phyloP scores from a whole-genome alignment of 2,329 filamentous ascomycete genomes.

The Aspergillus sclerotialis region DNA sequence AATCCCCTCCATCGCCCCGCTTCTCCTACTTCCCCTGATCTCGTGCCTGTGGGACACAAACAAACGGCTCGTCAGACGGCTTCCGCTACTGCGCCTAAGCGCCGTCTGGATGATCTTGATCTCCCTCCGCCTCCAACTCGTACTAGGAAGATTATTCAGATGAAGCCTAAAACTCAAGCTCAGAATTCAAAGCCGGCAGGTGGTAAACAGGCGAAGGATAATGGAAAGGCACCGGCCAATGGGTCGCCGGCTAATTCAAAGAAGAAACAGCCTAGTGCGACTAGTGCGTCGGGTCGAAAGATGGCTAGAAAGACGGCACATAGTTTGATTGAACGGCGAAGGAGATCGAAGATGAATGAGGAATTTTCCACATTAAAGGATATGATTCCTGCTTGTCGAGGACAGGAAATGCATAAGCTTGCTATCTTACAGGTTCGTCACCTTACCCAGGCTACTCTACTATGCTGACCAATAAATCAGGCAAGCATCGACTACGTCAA shows the following conservation, averaged over 20 bases:
- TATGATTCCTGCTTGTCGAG: conserved; percentile 93
- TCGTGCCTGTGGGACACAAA: conserved; percentile 14
- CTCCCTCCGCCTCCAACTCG: conserved; percentile 88
- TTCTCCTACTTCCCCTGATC: conserved; percentile 28
- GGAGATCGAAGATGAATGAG: conserved; percentile 97
- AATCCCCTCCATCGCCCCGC: conserved; percentile 21
- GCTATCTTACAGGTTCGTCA: conserved; percentile 75
- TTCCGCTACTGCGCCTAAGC: conserved; percentile 25
- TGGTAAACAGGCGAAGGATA: conserved; percentile 17
- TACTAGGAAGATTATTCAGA: conserved; percentile 94
- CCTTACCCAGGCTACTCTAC: conserved; percentile 4
- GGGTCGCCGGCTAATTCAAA: conserved; percentile 45
- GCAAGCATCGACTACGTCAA: conserved; percentile 94
- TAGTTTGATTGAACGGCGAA: conserved; percentile 81
- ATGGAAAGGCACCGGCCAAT: conserved; percentile 11
- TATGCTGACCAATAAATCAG: conserved; percentile 38
- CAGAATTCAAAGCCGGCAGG: conserved; percentile 27
- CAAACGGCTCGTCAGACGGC: conserved; percentile 19
- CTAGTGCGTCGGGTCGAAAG: conserved; percentile 83
- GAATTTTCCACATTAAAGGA: conserved; percentile 89
- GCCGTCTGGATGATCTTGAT: conserved; percentile 52
- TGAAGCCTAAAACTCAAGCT: conserved; percentile 62
- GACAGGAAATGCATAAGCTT: conserved; percentile 94
- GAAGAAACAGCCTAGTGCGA: conserved; percentile 68
- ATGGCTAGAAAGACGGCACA: conserved; percentile 94